Evolutionary conservation across 1,284 basidiomycete genomes (phyloP).

Genomic region (Tremellales sp.): DNA sequence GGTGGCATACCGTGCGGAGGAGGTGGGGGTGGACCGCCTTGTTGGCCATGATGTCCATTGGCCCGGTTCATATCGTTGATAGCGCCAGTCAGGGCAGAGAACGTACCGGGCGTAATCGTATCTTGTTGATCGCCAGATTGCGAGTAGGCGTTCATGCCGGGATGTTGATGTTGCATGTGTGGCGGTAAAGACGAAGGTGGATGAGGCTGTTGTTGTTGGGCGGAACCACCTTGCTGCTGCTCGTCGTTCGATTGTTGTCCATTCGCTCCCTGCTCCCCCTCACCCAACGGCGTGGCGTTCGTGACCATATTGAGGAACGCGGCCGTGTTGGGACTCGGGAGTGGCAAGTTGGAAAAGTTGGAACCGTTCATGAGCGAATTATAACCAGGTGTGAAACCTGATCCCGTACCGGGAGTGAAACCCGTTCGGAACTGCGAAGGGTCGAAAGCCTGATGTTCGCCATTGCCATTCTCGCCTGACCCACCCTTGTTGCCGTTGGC

Average conservation of each 20-base stretch:
- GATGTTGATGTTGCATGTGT: constrained; percentile 31
- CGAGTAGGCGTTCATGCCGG: constrained; percentile 26
- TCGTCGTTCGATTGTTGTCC: not conserved
- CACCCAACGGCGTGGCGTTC: constrained; percentile 56
- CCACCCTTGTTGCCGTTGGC: constrained; percentile 6
- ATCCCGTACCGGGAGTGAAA: constrained; percentile 63
- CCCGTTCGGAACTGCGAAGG: constrained; percentile 60
- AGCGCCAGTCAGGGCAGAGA: constrained; percentile 73
- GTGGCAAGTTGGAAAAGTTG: constrained; percentile 54
- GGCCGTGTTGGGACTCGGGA: constrained; percentile 82
- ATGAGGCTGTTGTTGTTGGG: constrained; percentile 8
- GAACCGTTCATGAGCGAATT: constrained; percentile 38
- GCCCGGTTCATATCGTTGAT: constrained; percentile 51
- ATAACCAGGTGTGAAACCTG: constrained; percentile 72
- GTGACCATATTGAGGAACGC: constrained; percentile 91
- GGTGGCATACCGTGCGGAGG: constrained; percentile 6
- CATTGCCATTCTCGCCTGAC: constrained; percentile 19
- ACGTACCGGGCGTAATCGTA: constrained; percentile 87
- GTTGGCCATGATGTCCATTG: constrained; percentile 2
- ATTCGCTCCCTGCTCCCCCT: constrained; percentile 7
- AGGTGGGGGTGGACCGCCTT: constrained; percentile 3
- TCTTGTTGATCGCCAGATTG: constrained; percentile 41
- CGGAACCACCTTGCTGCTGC: constrained; percentile 1
- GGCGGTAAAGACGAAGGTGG: constrained; percentile 33
- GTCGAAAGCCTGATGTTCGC: constrained; percentile 61